Evolutionary conservation across 495 filamentous ascomycete species (phyloP).

Genomic region (Neurospora sp.): DNA sequence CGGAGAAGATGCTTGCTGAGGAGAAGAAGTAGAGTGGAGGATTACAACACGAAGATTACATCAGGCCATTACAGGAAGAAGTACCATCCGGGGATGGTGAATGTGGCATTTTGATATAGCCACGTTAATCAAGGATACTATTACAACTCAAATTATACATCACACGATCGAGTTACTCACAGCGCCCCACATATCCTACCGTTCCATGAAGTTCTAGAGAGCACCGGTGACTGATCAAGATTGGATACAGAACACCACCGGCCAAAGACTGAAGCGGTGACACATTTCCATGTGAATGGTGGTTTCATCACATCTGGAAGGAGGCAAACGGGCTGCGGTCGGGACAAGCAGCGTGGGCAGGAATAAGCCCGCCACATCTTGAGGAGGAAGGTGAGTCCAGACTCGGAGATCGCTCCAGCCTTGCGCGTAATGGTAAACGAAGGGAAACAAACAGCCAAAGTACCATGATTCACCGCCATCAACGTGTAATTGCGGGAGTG

Average conservation of each 20-base stretch:
- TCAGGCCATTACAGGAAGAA: neutral
- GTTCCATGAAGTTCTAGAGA: neutral
- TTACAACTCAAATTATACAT: neutral
- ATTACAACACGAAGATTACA: neutral
- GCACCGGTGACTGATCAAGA: neutral
- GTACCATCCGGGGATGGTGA: neutral
- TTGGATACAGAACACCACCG: neutral
- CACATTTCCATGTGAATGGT: neutral
- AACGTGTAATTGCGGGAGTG: neutral
- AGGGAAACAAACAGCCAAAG: neutral
- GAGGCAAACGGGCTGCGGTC: neutral
- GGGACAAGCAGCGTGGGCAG: neutral
- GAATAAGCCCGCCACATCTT: neutral
- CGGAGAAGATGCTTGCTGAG: constrained; percentile 33
- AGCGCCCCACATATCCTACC: neutral
- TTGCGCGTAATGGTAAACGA: neutral
- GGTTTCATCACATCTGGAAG: neutral
- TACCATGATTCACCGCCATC: neutral
- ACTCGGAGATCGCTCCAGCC: neutral
- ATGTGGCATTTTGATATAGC: neutral
- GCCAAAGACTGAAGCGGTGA: neutral
- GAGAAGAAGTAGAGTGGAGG: neutral
- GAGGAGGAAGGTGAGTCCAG: neutral
- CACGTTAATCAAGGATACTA: neutral
- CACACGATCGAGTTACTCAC: neutral